Conservation (phyloP, 495 filamentous ascomycete genomes). For the Daldinia decipiens region DNA sequence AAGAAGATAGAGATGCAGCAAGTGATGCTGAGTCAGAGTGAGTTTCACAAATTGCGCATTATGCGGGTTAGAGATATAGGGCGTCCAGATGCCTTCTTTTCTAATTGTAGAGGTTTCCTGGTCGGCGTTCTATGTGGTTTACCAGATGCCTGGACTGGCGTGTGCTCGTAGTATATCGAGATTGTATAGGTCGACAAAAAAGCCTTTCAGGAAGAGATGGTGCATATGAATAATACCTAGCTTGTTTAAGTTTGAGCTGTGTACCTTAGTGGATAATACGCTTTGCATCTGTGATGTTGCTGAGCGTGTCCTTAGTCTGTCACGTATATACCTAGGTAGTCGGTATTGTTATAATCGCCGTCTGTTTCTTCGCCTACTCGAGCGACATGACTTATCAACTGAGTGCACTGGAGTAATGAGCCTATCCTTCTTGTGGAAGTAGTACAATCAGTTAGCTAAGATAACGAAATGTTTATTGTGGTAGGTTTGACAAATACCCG, state of each 20-base stretch:
- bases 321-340: background rate
- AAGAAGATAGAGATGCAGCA: constrained; percentile 3
- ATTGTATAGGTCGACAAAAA: constrained; percentile 27
- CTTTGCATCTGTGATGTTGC: background rate
- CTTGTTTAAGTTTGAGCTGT: background rate
- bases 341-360: background rate
- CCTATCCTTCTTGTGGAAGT: background rate
- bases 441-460: background rate
- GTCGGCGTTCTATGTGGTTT: constrained; percentile 21
- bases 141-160: background rate
- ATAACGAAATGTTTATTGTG: background rate
- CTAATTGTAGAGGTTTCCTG: constrained; percentile 11
- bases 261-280: background rate
- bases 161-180: constrained; percentile 21
- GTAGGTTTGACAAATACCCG: constrained; percentile 19
- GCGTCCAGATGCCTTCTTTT: constrained; percentile 22
- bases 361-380: background rate
- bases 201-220: constrained; percentile 11
- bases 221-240: constrained; percentile 18
- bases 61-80: constrained; percentile 2
- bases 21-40: constrained; percentile 23
- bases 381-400: background rate
- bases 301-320: background rate
- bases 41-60: background rate
- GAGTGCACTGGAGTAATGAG: background rate